A percentile compares a stretch with the other conserved stretches of the same genome.
Conservation (phyloP, 306 rosid species). For the Rosa rugosa region DNA sequence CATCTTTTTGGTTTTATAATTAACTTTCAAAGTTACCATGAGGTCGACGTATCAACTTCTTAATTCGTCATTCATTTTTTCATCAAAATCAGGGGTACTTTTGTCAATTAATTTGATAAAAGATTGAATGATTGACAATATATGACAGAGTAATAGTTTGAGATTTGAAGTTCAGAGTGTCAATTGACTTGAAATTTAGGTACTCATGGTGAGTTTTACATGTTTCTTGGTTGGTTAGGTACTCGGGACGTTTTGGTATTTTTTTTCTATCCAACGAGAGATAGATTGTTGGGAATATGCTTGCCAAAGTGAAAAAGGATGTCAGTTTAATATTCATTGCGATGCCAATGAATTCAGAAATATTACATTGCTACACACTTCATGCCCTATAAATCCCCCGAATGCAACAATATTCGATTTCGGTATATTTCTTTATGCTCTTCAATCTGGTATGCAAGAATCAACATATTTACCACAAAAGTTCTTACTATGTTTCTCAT, state of each 20-base stretch:
- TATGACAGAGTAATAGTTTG: no score
- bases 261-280: not conserved
- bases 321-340: not conserved
- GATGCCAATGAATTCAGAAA: not conserved
- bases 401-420: not conserved
- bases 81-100: no score
- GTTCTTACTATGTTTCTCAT: not conserved
- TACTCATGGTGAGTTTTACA: no score
- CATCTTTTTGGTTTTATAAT: no score
- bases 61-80: no score
- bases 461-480: not conserved
- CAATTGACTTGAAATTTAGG: no score
- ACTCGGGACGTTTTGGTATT: slow-evolving; percentile 25
- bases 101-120: no score
- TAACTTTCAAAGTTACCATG: no score
- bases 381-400: slow-evolving; percentile 8
- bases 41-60: no score
- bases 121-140: no score
- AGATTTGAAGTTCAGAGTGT: no score
- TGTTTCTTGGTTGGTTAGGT: not conserved
- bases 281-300: slow-evolving; percentile 3
- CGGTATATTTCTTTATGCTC: not conserved
- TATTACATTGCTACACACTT: not conserved
- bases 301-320: not conserved
- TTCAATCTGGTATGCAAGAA: not conserved